Evolutionary conservation across 805 yeast species (phyloP).

Genomic region (Candida arabinofermentans): DNA sequence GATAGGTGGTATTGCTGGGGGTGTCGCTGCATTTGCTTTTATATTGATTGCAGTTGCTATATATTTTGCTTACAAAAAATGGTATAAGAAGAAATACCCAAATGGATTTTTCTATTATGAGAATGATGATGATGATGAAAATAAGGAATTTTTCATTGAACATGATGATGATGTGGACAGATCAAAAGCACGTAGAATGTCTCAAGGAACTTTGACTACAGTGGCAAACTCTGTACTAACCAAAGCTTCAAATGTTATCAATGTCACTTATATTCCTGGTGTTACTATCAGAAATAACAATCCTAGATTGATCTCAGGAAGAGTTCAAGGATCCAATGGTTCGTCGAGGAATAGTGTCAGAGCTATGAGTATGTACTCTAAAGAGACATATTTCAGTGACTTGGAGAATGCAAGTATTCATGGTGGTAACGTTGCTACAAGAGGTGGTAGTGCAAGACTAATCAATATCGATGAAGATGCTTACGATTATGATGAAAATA

Average conservation of each 20-base stretch:
- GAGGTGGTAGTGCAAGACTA: constrained; percentile 24
- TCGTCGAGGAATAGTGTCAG: constrained; percentile 16
- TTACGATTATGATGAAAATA: constrained; percentile 20
- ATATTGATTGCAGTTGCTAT: constrained; percentile 34
- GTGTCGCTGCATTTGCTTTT: constrained; percentile 59
- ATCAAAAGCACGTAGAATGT: constrained; percentile 20
- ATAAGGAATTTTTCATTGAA: constrained; percentile 20
- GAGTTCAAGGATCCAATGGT: constrained; percentile 10
- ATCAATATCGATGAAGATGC: constrained; percentile 26
- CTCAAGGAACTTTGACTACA: constrained; percentile 29
- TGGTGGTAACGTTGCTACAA: constrained; percentile 29
- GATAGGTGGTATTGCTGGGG: constrained; percentile 67
- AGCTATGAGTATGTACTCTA: constrained; percentile 28
- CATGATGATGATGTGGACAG: constrained; percentile 14
- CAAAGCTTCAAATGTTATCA: constrained; percentile 82
- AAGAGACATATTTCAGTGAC: constrained; percentile 32
- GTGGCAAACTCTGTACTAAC: constrained; percentile 65
- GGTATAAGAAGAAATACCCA: constrained; percentile 35
- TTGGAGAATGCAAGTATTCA: constrained; percentile 31
- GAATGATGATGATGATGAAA: constrained; percentile 25
- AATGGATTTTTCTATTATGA: constrained; percentile 28
- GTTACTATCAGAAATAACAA: constrained; percentile 60
- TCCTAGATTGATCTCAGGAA: constrained; percentile 12
- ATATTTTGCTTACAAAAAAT: constrained; percentile 39
- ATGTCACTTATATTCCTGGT: constrained; percentile 93